Base-by-base conservation (phyloP, 139 green algal species). In the Closterium sp. region DNA sequence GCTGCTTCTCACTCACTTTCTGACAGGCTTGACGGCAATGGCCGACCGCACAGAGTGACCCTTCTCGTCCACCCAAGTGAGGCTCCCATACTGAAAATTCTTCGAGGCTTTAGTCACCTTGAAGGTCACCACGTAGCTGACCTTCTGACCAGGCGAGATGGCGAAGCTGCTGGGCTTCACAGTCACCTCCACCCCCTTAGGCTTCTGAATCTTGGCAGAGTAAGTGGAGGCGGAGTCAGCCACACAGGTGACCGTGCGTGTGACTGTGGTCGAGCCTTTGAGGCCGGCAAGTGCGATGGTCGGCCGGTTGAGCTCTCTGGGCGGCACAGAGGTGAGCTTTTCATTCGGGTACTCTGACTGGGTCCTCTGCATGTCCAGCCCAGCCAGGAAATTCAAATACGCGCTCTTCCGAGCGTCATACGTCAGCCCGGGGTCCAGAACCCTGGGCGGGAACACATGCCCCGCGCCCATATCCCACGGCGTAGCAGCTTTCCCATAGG, bases 321-420 rank as follows among this genome's bases (percentile, higher is more conserved):
- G 70, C 5, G 42, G 42, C 42, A 62, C 42, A 7, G 42, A 62
- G 5, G 5, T 62, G 42, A 62, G 42, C 5, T 62, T 62, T 7
- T 62, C 42, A 7, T 62, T 62, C 42, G 42, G 42, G 42, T 62
- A 62, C 42, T 62, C 42, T 7, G 5, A 7, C 42, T 62, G 42
- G 5, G 42, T 62, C 42, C 42, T 62, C 42, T 62, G 5, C 42
- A 62, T 62, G 7, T 62, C 42, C 7, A 62, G 42, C 42, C 42
- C 42, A 62, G 42, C 42, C 32, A 92, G 28, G 24, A 89, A 92
- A 3, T 45, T 19, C 2, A 89, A 11, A 10, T 89, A 70, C 9
- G 89, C 89, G 2, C 45, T 22, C 17, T n/a, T 28, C 29, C 89
- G 19, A 3, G 89, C 70, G n/a, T 92, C 89, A 9, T 92, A 92